These are phyloP conservation scores for Tranzscheliella williamsii DNA, from an alignment of 1,284 basidiomycete genomes.

Conservation along the genomic window DNA sequence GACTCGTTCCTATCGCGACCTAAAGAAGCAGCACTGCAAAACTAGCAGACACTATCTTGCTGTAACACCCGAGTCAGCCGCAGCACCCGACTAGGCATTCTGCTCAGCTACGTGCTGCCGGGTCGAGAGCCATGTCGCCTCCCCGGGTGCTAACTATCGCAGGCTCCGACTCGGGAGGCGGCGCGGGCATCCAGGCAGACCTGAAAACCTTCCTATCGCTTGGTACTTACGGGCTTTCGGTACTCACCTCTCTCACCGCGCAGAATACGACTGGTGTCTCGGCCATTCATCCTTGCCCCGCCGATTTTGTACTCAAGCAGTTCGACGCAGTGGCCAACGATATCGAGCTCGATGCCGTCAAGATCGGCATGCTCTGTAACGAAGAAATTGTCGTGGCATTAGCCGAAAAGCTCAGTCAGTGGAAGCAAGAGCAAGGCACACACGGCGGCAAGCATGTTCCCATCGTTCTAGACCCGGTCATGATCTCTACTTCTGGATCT, in stretches of 20 bases:
- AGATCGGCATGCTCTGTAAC: slow-evolving; percentile 82
- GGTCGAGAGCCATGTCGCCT: slow-evolving; percentile 26
- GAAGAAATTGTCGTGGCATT: slow-evolving; percentile 62
- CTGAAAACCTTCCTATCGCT: slow-evolving; percentile 76
- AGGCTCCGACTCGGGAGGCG: slow-evolving; percentile 83
- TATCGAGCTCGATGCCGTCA: slow-evolving; percentile 75
- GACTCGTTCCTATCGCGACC: too few relatives aligned
- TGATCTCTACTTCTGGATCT: slow-evolving; percentile 88
- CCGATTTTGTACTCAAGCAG: slow-evolving; percentile 64
- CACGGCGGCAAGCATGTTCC: slow-evolving; percentile 20
- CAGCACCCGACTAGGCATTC: too few relatives aligned
- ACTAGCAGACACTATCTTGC: too few relatives aligned
- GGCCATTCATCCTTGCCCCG: slow-evolving; percentile 63
- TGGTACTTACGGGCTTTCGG: slow-evolving; percentile 81
- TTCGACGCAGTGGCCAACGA: slow-evolving; percentile 76
- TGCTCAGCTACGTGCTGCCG: too few relatives aligned
- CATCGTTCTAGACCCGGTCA: slow-evolving; percentile 70
- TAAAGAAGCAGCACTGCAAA: too few relatives aligned
- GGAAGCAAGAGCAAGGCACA: slow-evolving; percentile 4
- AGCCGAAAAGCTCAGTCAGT: slow-evolving; percentile 32
- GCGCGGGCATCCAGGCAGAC: slow-evolving; percentile 84
- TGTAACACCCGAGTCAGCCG: too few relatives aligned
- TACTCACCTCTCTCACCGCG: slow-evolving; percentile 83
- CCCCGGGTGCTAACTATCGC: slow-evolving; percentile 73
- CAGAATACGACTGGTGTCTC: slow-evolving; percentile 86